These are phyloP conservation scores for Liquidambar formosana DNA, from an alignment of 164 flowering plant genomes.

Conservation along the genomic window DNA sequence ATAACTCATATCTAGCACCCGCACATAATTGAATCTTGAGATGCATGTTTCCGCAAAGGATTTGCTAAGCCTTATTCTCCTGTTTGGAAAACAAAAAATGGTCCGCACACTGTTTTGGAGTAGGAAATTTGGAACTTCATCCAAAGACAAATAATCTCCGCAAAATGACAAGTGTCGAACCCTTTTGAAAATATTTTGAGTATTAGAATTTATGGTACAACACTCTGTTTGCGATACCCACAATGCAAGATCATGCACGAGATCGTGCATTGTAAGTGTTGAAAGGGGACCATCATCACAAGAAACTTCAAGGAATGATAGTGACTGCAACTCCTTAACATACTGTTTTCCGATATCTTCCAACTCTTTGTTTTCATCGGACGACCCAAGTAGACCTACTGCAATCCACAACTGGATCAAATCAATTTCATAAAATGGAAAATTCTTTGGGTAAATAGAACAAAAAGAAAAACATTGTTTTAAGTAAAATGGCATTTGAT, in stretches of 20 bases:
- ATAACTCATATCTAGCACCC: background rate
- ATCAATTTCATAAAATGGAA: background rate
- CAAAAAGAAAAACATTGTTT: constrained; percentile 2
- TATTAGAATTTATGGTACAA: no score
- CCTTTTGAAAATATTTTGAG: background rate
- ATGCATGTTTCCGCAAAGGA: background rate
- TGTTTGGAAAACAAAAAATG: background rate
- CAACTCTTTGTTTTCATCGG: background rate
- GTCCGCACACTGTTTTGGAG: background rate
- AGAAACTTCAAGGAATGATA: background rate
- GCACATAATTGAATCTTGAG: background rate
- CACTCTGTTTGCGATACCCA: background rate
- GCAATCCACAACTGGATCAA: constrained; percentile 6
- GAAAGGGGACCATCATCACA: background rate
- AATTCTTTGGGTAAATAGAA: constrained; percentile 1
- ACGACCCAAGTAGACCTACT: background rate
- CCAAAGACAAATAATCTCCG: background rate
- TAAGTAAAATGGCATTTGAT: background rate
- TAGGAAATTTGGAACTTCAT: background rate
- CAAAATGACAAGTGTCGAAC: constrained; percentile 1
- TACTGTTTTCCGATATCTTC: background rate
- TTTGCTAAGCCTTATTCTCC: no score
- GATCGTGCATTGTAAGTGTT: background rate
- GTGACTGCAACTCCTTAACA: background rate
- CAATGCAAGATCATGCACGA: constrained; percentile 6